Conservation (phyloP, 2,329 filamentous ascomycete species). For the Phyllosticta capitalensis region DNA sequence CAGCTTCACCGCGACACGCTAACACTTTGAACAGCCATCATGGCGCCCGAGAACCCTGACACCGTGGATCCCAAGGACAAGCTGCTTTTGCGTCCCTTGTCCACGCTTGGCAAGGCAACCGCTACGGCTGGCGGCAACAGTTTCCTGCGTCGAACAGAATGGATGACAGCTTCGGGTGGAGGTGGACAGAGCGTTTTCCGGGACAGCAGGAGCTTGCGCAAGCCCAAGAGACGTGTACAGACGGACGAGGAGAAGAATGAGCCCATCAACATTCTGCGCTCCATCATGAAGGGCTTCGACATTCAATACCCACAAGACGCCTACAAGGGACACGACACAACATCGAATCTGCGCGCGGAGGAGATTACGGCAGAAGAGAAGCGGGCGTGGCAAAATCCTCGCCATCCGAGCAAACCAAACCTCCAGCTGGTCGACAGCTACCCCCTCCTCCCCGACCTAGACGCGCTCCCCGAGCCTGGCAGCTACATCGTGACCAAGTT, state of each 20-base stretch:
- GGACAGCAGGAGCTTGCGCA: constrained; percentile 34
- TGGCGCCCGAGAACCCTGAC: constrained; percentile 62
- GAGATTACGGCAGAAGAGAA: constrained; percentile 44
- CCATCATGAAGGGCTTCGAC: constrained; percentile 55
- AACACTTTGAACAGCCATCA: constrained; percentile 54
- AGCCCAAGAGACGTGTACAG: constrained; percentile 24
- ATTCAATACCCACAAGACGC: constrained; percentile 54
- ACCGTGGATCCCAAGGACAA: constrained; percentile 75
- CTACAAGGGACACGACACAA: constrained; percentile 58
- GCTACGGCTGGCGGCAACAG: constrained; percentile 70
- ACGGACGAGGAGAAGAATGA: constrained; percentile 42
- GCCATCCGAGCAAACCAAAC: constrained; percentile 49
- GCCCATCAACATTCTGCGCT: constrained; percentile 50
- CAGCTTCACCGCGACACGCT: constrained; percentile 13
- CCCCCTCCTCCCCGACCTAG: constrained; percentile 51
- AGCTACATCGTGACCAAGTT: constrained; percentile 54
- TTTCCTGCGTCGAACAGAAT: constrained; percentile 92
- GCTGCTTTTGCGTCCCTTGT: constrained; percentile 70
- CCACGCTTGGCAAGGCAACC: constrained; percentile 76
- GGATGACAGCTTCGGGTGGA: constrained; percentile 56
- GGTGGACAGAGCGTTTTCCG: constrained; percentile 25
- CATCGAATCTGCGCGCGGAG: constrained; percentile 44
- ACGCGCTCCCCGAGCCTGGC: constrained; percentile 49
- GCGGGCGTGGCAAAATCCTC: constrained; percentile 50
- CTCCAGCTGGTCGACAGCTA: constrained; percentile 51